Evolutionary conservation across 2,329 filamentous ascomycete species (phyloP), one percentile per base, ranked within the genome.

Genomic region (Mycosphaerelloides madeirae): DNA sequence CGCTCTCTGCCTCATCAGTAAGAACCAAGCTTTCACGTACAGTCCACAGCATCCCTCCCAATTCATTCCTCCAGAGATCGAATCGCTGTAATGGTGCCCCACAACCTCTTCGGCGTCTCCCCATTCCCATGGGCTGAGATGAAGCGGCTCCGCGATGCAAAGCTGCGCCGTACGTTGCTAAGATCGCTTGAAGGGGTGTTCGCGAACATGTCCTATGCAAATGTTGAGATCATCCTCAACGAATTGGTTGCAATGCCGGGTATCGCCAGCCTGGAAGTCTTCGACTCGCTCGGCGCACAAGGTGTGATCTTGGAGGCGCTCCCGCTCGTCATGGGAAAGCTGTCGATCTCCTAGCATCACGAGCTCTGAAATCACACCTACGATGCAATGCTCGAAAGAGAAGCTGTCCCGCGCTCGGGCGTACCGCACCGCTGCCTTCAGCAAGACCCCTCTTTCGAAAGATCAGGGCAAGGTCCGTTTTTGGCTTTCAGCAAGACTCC

Each of bases 61-160:
- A 25, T 9, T 25, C 6, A 5, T 25, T 9, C 22, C 9, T 5
- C 22, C 22, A 25, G 9, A 25, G 22, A 25, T 25, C 22, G 22
- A 25, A n/a, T n/a, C 22, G 9, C 22, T 25, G 22, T 25, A 25
- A 25, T 25, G 22, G 22, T 9, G 22, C 22, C 22, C 9, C 22
- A 25, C 22, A 25, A 25, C 22, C 22, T 25, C 22, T 25, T 25
- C 22, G 22, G 22, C 22, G 5, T 5, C 22, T 9, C 22, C 22
- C 34, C 34, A 14, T 37, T 37, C 34, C 34, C 34, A 22, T 37
- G 34, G 34, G 18, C 19, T 33, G 20, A 41, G 31, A 13, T 31
- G 13, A 14, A n/a, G 14, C 29, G 25, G 39, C 29, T 31, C 29
- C 14, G 39, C 19, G 15, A 41, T 14, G 14, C 16, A 29, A 41